Conservation (phyloP, 129 eudicot genomes). For the Lactuca saligna region DNA sequence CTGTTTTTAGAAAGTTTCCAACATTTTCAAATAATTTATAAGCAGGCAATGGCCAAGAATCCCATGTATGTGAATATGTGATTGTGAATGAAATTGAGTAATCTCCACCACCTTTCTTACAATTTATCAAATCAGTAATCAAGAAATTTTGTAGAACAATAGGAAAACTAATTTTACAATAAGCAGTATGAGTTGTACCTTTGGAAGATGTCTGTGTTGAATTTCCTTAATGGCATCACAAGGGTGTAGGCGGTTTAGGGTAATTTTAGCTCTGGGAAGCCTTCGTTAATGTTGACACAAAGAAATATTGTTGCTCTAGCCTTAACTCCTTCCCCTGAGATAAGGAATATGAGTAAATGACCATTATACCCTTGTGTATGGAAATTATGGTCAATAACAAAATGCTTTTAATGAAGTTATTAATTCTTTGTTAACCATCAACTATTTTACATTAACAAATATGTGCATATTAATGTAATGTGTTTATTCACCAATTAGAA, state of each 20-base stretch:
- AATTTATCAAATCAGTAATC: background rate
- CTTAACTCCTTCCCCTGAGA: no score
- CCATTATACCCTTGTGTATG: no score
- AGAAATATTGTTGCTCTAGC: no score
- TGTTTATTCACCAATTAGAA: no score
- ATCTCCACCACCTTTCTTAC: constrained; percentile 66
- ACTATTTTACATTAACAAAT: no score
- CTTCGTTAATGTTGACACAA: no score
- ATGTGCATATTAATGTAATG: no score
- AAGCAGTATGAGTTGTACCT: constrained; percentile 41
- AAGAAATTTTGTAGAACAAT: background rate
- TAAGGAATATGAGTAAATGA: no score
- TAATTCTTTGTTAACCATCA: no score
- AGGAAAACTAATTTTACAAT: background rate
- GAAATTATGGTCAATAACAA: no score
- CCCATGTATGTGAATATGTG: constrained; percentile 47
- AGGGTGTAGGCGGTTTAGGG: constrained; percentile 20
- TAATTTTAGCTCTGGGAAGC: no score
- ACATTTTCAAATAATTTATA: constrained; percentile 96
- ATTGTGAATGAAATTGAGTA: constrained; percentile 38
- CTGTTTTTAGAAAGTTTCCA: constrained; percentile 72
- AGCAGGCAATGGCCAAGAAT: constrained; percentile 90
- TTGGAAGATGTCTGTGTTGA: constrained; percentile 78
- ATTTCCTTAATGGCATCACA: constrained; percentile 85
- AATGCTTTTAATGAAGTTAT: no score